Base-by-base conservation (phyloP, 2,329 filamentous ascomycete genomes). In the Monilinia aucupariae region DNA sequence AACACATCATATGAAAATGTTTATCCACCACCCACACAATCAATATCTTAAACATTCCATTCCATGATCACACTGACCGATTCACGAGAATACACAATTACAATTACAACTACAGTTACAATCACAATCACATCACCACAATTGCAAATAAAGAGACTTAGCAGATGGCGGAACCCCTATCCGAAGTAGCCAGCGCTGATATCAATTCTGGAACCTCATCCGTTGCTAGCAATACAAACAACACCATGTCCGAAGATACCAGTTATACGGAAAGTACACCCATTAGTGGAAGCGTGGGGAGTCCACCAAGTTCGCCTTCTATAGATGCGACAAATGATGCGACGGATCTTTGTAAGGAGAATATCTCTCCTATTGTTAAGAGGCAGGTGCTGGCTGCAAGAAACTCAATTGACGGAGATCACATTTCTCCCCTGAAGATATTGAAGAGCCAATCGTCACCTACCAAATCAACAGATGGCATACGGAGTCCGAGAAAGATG, bases 401-500 rank as follows among this genome's bases (percentile, higher is more conserved):
- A 49, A 69, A 69, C 37, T 66, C 71, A 9, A 63, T 68, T 50
- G 69, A 71, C 34, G 67, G 68, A 53, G 69, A 73, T 32, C 63
- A 56, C 25, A 64, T 64, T 8, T 70, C 69, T 1, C 69, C 72
- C 17, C 51, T 70, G 59, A 74, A 73, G 61, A 64, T 71, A 62
- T 65, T 74, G 34, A 73, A 73, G 59, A 73, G 68, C 59, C 70
- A 69, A 59, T 48, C 67, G 9, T 70, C 70, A 22, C 68, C 70
- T 1, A 59, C 60, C 32, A 69, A 67, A 25, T 51, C 64, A 10
- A 62, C 65, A 13, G 69, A 70, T 30, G 30, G 62, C 3, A 41
- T 64, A 12, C 66, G 59, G 70, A 82, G 78, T 68, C 79, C 82
- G 34, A 74, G 79, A 65, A 82, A 81, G 66, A 66, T 78, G 51